Conservation (phyloP, 345 rosid species). For the Viola odorata region DNA sequence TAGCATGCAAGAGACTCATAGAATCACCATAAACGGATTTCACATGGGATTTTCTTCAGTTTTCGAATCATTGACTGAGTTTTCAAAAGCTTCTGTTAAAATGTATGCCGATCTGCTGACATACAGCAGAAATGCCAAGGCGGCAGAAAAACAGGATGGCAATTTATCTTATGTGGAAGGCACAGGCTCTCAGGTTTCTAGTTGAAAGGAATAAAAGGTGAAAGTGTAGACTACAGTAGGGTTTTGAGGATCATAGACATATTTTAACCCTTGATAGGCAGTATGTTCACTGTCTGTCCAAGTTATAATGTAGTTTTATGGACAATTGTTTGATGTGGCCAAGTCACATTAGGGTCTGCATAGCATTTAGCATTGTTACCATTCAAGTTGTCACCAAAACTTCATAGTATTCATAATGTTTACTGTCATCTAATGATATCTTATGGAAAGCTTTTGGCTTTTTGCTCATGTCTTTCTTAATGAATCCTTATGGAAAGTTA, state of each 20-base stretch:
- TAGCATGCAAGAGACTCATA: slow-evolving; percentile 29
- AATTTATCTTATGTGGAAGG: slow-evolving; percentile 14
- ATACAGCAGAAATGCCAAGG: slow-evolving; percentile 14
- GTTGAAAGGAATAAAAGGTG: slow-evolving; percentile 2
- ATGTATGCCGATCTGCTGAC: slow-evolving; percentile 31
- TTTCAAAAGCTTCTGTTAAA: slow-evolving; percentile 29
- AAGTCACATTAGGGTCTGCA: too few species aligned
- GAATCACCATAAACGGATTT: slow-evolving; percentile 27
- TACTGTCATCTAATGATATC: too few species aligned
- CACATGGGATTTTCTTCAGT: slow-evolving; percentile 35
- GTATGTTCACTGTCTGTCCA: background rate
- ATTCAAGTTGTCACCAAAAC: too few species aligned
- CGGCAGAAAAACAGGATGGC: slow-evolving; percentile 6
- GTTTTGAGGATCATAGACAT: background rate
- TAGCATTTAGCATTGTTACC: too few species aligned
- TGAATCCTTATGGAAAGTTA: too few species aligned
- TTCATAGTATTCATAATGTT: too few species aligned
- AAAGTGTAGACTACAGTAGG: background rate
- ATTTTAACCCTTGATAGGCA: background rate
- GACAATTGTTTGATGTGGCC: too few species aligned
- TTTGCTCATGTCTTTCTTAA: too few species aligned
- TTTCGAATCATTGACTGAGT: slow-evolving; percentile 28
- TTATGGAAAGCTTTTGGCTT: too few species aligned
- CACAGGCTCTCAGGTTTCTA: slow-evolving; percentile 3
- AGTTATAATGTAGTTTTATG: too few species aligned